Percentiles rank a stretch among this genome's conserved stretches.
phyloP scores from a whole-genome alignment of 2,329 filamentous ascomycete genomes.

The Phoma sp. region DNA sequence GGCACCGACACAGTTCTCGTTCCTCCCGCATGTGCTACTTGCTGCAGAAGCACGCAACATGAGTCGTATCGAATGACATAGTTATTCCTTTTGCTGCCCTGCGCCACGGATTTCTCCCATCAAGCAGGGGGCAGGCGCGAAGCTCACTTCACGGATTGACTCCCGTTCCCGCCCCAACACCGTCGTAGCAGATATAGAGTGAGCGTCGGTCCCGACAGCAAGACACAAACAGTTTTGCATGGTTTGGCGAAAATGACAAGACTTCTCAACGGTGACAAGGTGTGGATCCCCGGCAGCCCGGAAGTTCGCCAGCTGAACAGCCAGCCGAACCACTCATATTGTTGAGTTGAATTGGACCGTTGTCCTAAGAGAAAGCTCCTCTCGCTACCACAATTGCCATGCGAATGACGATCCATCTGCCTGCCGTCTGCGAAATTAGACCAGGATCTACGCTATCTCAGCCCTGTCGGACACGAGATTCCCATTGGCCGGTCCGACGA shows the following conservation, averaged over 20 bases:
- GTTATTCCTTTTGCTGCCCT: not conserved
- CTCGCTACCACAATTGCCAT: slow-evolving; percentile 7
- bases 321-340: not conserved
- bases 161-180: slow-evolving; percentile 5
- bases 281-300: not conserved
- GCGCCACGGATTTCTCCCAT: not conserved
- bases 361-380: slow-evolving; percentile 7
- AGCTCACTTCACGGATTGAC: slow-evolving; percentile 1
- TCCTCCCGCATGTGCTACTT: not conserved
- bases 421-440: slow-evolving; percentile 30
- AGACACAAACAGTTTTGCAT: not conserved
- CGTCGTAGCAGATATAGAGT: slow-evolving; percentile 15
- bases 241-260: not conserved
- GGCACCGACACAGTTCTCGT: slow-evolving; percentile 1
- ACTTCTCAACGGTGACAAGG: not conserved
- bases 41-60: slow-evolving; percentile 9
- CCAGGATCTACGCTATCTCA: slow-evolving; percentile 28
- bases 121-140: slow-evolving; percentile 2
- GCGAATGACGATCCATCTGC: slow-evolving; percentile 24
- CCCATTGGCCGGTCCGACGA: slow-evolving; percentile 14
- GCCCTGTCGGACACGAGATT: slow-evolving; percentile 17
- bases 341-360: slow-evolving; percentile 1
- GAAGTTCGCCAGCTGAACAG: not conserved
- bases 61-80: not conserved
- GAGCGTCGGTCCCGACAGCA: not conserved